A percentile compares a stretch with the other conserved stretches of the same genome.
Evolutionary conservation across 2,329 filamentous ascomycete species (phyloP).

Genomic region (Cordyceps cateniannulata): DNA sequence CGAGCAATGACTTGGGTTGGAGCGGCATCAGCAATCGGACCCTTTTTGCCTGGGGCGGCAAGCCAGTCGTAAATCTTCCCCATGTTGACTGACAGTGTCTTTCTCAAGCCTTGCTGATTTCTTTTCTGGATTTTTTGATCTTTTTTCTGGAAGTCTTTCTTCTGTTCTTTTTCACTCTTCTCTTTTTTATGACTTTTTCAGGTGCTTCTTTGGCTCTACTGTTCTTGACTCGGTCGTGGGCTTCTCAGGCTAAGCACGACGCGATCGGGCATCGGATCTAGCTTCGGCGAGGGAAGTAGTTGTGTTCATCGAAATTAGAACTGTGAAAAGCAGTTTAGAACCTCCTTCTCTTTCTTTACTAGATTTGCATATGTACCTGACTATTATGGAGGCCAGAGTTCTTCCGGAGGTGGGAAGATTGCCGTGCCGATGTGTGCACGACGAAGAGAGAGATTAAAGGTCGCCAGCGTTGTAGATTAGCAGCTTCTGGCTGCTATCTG

Average conservation of each 20-base stretch:
- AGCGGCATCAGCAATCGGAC: constrained; percentile 10
- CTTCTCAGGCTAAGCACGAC: background rate
- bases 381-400: constrained; percentile 14
- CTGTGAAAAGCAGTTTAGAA: background rate
- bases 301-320: background rate
- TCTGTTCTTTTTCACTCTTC: background rate
- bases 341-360: background rate
- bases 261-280: background rate
- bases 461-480: constrained; percentile 13
- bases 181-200: background rate
- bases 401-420: constrained; percentile 12
- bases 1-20: constrained; percentile 10
- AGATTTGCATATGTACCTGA: constrained; percentile 2
- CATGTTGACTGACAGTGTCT: background rate
- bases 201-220: background rate
- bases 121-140: background rate
- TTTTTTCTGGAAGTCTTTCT: background rate
- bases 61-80: constrained; percentile 6
- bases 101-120: background rate
- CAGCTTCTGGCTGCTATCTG: constrained; percentile 1
- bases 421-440: constrained; percentile 5
- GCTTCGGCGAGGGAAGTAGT: background rate
- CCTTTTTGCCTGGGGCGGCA: constrained; percentile 12
- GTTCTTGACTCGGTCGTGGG: background rate
- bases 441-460: background rate